These are phyloP conservation scores for Mycena rebaudengoi DNA, from an alignment of 768 basidiomycete species.

Conservation along the genomic window DNA sequence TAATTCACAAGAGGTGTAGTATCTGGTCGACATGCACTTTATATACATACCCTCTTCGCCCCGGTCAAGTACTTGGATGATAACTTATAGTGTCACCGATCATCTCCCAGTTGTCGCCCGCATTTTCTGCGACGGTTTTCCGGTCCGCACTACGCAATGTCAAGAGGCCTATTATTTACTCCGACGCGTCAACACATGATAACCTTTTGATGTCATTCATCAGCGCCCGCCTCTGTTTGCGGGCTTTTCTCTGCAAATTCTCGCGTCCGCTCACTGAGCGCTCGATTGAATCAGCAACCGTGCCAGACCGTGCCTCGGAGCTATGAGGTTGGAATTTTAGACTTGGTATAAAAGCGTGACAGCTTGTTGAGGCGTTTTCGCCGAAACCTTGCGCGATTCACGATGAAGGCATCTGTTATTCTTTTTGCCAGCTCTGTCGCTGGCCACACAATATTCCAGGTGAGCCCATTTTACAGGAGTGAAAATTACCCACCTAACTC, in stretches of 20 bases:
- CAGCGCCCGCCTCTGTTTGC: neutral
- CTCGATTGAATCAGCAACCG: neutral
- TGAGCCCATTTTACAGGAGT: neutral
- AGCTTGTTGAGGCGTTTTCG: neutral
- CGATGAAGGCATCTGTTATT: constrained; percentile 3
- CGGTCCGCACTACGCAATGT: neutral
- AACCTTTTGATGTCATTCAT: neutral
- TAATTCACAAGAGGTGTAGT: too few relatives aligned
- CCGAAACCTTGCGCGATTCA: neutral
- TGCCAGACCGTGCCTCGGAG: too few relatives aligned
- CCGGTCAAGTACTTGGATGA: too few relatives aligned
- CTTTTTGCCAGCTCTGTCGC: constrained; percentile 10
- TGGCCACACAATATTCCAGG: constrained; percentile 24
- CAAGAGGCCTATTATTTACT: neutral
- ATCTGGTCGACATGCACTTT: too few relatives aligned
- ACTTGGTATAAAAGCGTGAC: neutral
- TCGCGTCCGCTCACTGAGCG: neutral
- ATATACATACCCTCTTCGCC: too few relatives aligned
- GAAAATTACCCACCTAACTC: neutral
- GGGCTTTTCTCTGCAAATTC: constrained; percentile 18
- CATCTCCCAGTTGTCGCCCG: too few relatives aligned
- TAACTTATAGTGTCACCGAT: too few relatives aligned
- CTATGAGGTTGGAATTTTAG: too few relatives aligned
- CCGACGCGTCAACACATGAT: neutral
- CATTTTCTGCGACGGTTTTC: constrained; percentile 12